Percentiles rank a stretch among this genome's conserved stretches.
These are phyloP conservation scores for Tetrapisispora namnaoensis DNA, from an alignment of 805 yeast genomes.

Conservation along the genomic window DNA sequence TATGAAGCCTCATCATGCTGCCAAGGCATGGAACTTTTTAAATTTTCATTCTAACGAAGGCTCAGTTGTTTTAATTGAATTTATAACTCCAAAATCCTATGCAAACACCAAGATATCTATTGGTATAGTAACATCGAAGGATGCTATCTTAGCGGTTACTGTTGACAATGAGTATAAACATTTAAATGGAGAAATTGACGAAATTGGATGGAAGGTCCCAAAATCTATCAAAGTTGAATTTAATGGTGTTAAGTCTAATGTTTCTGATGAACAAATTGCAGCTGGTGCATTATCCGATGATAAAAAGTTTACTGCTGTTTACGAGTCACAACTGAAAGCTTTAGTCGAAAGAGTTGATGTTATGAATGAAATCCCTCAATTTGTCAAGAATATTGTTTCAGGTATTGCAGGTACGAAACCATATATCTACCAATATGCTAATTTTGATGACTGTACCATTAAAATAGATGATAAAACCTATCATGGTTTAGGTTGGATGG, in stretches of 20 bases:
- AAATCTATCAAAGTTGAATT: constrained; percentile 49
- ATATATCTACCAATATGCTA: constrained; percentile 83
- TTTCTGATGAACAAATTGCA: constrained; percentile 35
- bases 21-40: constrained; percentile 90
- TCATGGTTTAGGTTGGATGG: constrained; percentile 28
- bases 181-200: constrained; percentile 47
- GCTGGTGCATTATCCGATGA: constrained; percentile 20
- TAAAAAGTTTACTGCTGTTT: constrained; percentile 36
- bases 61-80: constrained; percentile 89
- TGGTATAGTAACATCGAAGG: constrained; percentile 61
- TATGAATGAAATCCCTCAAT: constrained; percentile 92
- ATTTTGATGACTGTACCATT: constrained; percentile 34
- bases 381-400: constrained; percentile 85
- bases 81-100: constrained; percentile 86
- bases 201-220: constrained; percentile 91
- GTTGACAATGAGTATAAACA: constrained; percentile 58
- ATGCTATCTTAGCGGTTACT: constrained; percentile 55
- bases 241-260: constrained; percentile 38
- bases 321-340: constrained; percentile 50
- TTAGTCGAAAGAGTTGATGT: constrained; percentile 90
- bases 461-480: constrained; percentile 14
- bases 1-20: constrained; percentile 99
- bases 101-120: constrained; percentile 71
- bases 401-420: constrained; percentile 96
- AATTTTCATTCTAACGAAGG: constrained; percentile 72